These are phyloP conservation scores for Fomitopsis palustris DNA, from an alignment of 1,284 basidiomycete genomes.

Conservation along the genomic window DNA sequence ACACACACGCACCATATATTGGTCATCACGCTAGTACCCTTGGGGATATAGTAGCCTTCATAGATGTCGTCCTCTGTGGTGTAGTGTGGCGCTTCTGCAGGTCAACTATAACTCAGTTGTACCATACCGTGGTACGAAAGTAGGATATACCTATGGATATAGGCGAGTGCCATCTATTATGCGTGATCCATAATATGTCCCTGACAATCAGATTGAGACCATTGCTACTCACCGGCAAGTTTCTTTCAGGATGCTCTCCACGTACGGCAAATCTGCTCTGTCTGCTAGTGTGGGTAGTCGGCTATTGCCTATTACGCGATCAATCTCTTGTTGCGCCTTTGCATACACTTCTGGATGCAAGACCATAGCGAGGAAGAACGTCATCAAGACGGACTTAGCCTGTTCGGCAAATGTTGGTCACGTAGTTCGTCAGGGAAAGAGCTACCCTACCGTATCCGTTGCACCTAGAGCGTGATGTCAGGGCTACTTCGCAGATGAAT, in stretches of 20 bases:
- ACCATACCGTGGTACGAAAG: no score
- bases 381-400: not conserved
- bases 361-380: conserved; percentile 47
- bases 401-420: not conserved
- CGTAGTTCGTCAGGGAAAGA: no score
- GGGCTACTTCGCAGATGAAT: not conserved
- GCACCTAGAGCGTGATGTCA: not conserved
- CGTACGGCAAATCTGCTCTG: conserved; percentile 47
- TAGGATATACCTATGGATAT: not conserved
- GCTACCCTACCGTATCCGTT: not conserved
- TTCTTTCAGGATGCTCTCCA: conserved; percentile 48
- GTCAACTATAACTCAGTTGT: not conserved
- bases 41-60: not conserved
- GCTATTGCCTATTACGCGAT: conserved; percentile 37
- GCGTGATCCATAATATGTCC: not conserved
- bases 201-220: not conserved
- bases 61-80: not conserved
- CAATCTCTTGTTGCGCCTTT: conserved; percentile 36
- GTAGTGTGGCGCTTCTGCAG: conserved; percentile 14
- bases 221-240: conserved; percentile 36
- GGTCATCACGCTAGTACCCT: not conserved
- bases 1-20: not conserved
- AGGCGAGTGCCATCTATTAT: not conserved
- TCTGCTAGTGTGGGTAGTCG: conserved; percentile 47
- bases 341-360: conserved; percentile 45